phyloP scores from a whole-genome alignment of 768 basidiomycete species.

The Pseudohyphozyma bogoriensis region DNA sequence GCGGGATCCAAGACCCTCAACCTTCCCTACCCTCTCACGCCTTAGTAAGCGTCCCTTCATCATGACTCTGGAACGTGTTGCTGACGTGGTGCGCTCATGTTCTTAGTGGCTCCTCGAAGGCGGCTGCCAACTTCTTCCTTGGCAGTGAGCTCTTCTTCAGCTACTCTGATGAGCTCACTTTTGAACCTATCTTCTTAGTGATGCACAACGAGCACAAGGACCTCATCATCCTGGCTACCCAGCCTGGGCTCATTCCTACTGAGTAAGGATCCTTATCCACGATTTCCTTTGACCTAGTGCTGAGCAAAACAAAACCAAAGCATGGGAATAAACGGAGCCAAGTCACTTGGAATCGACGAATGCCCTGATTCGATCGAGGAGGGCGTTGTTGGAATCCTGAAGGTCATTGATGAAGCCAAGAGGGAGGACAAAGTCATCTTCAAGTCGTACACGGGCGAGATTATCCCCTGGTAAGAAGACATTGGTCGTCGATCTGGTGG shows the following conservation, averaged over 20 bases:
- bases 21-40: neutral
- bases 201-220: conserved; percentile 7
- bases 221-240: neutral
- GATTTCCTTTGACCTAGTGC: neutral
- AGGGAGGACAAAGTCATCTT: too few relatives aligned
- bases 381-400: conserved; percentile 1
- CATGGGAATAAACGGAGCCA: neutral
- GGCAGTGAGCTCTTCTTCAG: too few relatives aligned
- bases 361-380: conserved; percentile 4
- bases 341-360: neutral
- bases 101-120: conserved; percentile 24
- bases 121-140: conserved; percentile 25
- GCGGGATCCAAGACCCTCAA: conserved; percentile 1
- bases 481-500: too few relatives aligned
- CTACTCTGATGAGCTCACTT: too few relatives aligned
- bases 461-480: too few relatives aligned
- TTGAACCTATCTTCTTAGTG: too few relatives aligned
- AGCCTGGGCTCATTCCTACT: conserved; percentile 10
- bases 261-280: neutral
- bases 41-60: neutral
- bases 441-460: too few relatives aligned
- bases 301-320: too few relatives aligned
- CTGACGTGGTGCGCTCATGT: neutral
- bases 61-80: neutral
- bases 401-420: conserved; percentile 2